Evolutionary conservation across 2,329 filamentous ascomycete genomes (phyloP), one percentile per base, ranked within the genome.

Genomic region (Botrytis fragariae): DNA sequence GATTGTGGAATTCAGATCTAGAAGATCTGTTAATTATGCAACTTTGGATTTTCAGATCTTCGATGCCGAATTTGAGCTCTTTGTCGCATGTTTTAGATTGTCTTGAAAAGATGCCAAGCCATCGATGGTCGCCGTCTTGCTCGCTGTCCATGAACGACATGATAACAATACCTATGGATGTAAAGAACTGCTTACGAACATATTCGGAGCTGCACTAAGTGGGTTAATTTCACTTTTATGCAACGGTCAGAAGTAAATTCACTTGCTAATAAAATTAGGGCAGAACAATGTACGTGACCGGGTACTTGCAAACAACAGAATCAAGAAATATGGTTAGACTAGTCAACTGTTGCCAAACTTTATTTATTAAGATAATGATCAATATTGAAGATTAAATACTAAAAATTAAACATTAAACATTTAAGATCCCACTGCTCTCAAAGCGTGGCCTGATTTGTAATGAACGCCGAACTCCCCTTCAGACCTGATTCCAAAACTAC

Each of bases 11-110:
- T 3, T n/a, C 48, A 54, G 12, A 54, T 5, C 5, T 5, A 16
- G 12, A n/a, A 0, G 3, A n/a, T n/a, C 0, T n/a, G 5, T 54
- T n/a, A 1, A 7, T 6, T 7, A 7, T 3, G 4, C 1, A 54
- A 25, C 0, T n/a, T n/a, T 6, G 3, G 22, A 10, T 16, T 54
- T 8, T 29, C 2, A 1, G n/a, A 29, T 8, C 5, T 54, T 6
- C 2, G 25, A 54, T 54, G 6, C 1, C n/a, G 22, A 29, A 54
- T 29, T 54, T 54, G 25, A 54, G 51, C 22, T 51, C 25, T n/a
- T n/a, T 51, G 48, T 4, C 12, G 4, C 25, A n/a, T n/a, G 4
- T 16, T 54, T 3, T 7, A 8, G 12, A 54, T 16, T n/a, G 6
- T 16, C 5, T n/a, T n/a, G 12, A 16, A n/a, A 8, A 5, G 25